phyloP scores from a whole-genome alignment of 768 basidiomycete species.

The Pulveroboletus frians region DNA sequence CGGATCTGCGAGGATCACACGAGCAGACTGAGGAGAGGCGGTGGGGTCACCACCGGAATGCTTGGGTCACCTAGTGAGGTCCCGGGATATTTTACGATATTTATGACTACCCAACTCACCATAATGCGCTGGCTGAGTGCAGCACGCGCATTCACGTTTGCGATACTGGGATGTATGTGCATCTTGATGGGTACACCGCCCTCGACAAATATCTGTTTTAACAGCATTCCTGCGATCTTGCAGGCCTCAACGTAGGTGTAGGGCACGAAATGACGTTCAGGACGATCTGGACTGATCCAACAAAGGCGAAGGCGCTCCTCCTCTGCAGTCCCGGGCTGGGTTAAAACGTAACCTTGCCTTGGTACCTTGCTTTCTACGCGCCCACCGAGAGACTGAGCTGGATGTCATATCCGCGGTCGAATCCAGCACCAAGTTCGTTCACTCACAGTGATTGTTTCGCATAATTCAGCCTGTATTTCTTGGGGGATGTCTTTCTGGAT shows the following conservation, averaged over 20 bases:
- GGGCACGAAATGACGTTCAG: constrained; percentile 73
- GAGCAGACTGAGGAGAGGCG: constrained; percentile 63
- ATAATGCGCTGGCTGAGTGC: constrained; percentile 66
- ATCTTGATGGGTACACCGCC: constrained; percentile 61
- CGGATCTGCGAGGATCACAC: constrained; percentile 75
- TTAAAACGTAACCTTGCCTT: constrained; percentile 66
- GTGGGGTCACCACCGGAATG: constrained; percentile 78
- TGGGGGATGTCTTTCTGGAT: constrained; percentile 73
- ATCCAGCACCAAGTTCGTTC: not conserved
- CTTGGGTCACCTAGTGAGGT: constrained; percentile 33
- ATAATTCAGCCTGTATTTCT: constrained; percentile 64
- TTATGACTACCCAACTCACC: constrained; percentile 36
- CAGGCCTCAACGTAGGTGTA: constrained; percentile 83
- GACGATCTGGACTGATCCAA: constrained; percentile 65
- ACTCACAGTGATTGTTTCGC: constrained; percentile 65
- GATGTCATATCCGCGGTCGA: constrained; percentile 5
- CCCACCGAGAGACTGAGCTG: constrained; percentile 60
- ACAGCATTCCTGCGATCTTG: constrained; percentile 65
- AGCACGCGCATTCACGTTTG: constrained; percentile 66
- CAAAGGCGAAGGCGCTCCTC: constrained; percentile 71
- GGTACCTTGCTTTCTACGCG: constrained; percentile 76
- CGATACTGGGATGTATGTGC: constrained; percentile 78
- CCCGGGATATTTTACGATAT: not conserved
- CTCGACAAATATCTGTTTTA: constrained; percentile 74
- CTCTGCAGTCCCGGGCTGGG: constrained; percentile 63